Evolutionary conservation across 805 yeast genomes (phyloP).

Genomic region (Yamadazyma nakazawae): DNA sequence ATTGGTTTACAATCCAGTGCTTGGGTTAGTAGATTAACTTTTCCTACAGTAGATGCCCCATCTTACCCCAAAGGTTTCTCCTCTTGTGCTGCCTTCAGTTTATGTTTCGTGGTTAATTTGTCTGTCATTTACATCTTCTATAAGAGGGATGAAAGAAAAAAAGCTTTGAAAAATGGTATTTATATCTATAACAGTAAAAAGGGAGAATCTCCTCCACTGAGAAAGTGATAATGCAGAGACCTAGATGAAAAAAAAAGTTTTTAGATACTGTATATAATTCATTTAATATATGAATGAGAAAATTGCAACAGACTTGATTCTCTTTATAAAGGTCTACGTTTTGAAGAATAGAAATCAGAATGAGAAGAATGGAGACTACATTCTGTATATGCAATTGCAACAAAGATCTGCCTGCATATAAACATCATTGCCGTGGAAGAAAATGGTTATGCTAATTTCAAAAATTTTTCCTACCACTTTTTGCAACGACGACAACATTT

Average conservation of each 20-base stretch:
- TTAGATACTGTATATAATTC: background rate
- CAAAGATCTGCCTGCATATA: too few relatives aligned
- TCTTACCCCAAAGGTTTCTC: constrained; percentile 48
- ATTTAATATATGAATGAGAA: too few relatives aligned
- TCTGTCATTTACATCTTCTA: constrained; percentile 36
- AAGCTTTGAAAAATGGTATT: constrained; percentile 48
- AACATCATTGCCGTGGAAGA: too few relatives aligned
- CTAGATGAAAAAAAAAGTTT: background rate
- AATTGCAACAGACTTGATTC: too few relatives aligned
- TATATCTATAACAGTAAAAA: constrained; percentile 39
- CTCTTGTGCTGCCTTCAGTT: constrained; percentile 39
- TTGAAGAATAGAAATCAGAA: too few relatives aligned
- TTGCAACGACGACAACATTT: too few relatives aligned
- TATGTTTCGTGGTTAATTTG: constrained; percentile 20
- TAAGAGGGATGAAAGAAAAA: constrained; percentile 48
- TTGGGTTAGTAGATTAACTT: constrained; percentile 31
- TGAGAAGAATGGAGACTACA: too few relatives aligned
- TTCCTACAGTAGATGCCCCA: constrained; percentile 54
- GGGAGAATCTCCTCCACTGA: constrained; percentile 15
- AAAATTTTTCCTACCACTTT: too few relatives aligned
- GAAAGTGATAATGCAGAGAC: background rate
- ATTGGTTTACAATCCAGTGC: constrained; percentile 28
- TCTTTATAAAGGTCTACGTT: too few relatives aligned
- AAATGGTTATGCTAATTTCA: too few relatives aligned
- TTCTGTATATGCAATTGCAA: too few relatives aligned